These are phyloP conservation scores for Termitomyces sp. DNA, from an alignment of 768 basidiomycete genomes.

Conservation along the genomic window DNA sequence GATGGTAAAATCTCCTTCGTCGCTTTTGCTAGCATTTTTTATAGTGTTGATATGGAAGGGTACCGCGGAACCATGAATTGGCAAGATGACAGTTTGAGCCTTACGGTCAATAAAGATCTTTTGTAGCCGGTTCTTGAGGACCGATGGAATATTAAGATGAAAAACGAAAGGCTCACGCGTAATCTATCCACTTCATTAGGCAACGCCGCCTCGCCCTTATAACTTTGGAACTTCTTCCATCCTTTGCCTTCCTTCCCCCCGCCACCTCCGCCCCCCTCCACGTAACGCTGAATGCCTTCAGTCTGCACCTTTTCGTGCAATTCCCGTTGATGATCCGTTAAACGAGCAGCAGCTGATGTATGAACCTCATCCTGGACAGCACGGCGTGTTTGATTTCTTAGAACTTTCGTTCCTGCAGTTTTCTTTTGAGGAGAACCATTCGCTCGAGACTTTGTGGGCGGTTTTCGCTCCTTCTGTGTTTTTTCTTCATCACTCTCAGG, in stretches of 20 bases:
- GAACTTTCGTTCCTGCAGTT: slow-evolving; percentile 78
- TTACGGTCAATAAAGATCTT: slow-evolving; percentile 93
- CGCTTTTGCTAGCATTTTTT: slow-evolving; percentile 96
- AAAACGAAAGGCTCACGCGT: slow-evolving; percentile 49
- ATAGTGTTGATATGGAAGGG: slow-evolving; percentile 99
- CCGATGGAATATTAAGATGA: neutral
- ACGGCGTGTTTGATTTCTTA: slow-evolving; percentile 87
- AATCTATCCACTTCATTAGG: slow-evolving; percentile 80
- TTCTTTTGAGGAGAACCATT: slow-evolving; percentile 73
- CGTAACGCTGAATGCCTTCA: slow-evolving; percentile 80
- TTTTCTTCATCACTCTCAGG: slow-evolving; percentile 58
- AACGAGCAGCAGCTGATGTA: slow-evolving; percentile 69
- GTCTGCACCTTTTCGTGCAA: slow-evolving; percentile 73
- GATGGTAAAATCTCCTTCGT: slow-evolving; percentile 93
- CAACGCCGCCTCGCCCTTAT: slow-evolving; percentile 89
- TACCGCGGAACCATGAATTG: slow-evolving; percentile 92
- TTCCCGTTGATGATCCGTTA: slow-evolving; percentile 85
- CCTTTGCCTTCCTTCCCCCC: slow-evolving; percentile 86
- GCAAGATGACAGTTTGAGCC: slow-evolving; percentile 84
- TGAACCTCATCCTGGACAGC: slow-evolving; percentile 84
- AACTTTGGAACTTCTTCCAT: slow-evolving; percentile 96
- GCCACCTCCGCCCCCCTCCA: slow-evolving; percentile 72
- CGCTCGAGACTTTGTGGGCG: slow-evolving; percentile 43
- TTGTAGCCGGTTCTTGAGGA: neutral
- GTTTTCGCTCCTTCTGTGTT: slow-evolving; percentile 53